These are phyloP conservation scores for Gossypium lobatum DNA, from an alignment of 441 rosid species.

Conservation along the genomic window DNA sequence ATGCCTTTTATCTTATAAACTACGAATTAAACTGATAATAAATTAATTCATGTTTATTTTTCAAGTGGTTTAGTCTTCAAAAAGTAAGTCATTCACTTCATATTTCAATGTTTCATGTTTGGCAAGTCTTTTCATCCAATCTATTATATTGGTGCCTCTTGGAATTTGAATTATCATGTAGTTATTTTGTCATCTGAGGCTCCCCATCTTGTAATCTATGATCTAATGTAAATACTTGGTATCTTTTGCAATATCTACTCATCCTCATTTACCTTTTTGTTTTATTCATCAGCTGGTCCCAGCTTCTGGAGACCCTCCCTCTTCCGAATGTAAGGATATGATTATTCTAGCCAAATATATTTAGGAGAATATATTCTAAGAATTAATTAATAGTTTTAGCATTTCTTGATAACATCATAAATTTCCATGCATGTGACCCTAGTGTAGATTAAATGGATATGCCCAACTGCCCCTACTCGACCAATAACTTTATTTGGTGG, in stretches of 20 bases:
- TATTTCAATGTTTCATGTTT: not conserved
- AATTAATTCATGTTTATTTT: not conserved
- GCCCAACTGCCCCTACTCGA: constrained; percentile 91
- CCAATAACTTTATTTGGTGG: constrained; percentile 79
- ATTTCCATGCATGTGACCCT: constrained; percentile 7
- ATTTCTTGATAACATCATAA: constrained; percentile 5
- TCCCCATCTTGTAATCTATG: not conserved
- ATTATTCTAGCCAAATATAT: constrained; percentile 2
- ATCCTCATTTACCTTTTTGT: constrained; percentile 18
- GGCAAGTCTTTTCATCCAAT: not conserved
- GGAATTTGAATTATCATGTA: not conserved
- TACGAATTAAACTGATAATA: not conserved
- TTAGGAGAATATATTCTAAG: not conserved
- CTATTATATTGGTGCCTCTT: not conserved
- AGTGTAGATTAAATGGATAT: constrained; percentile 88
- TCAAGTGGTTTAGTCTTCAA: not conserved
- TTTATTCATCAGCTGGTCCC: constrained; percentile 82
- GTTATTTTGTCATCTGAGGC: too few species aligned
- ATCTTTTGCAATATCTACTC: not conserved
- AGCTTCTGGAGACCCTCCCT: constrained; percentile 70
- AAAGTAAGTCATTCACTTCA: not conserved
- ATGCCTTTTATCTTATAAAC: not conserved
- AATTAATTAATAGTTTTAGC: not conserved
- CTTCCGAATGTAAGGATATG: constrained; percentile 68
- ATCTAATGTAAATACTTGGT: not conserved